These are phyloP conservation scores for Pichia kluyveri DNA, from an alignment of 805 yeast species.

Conservation along the genomic window DNA sequence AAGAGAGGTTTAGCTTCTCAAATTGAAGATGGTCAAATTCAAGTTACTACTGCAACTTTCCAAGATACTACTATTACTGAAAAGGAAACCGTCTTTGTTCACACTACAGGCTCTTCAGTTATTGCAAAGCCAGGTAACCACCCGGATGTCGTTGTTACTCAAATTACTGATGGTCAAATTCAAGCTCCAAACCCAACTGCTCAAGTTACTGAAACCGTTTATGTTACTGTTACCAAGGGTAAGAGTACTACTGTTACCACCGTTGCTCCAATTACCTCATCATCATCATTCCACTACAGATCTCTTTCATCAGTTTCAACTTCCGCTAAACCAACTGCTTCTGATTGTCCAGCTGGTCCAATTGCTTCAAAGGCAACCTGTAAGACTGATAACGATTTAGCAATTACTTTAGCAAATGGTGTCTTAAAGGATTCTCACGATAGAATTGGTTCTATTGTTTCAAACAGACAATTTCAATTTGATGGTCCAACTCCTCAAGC, in stretches of 20 bases:
- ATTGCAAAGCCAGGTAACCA: slow-evolving; percentile 24
- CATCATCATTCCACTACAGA: slow-evolving; percentile 25
- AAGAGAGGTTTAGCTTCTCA: slow-evolving; percentile 28
- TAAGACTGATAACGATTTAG: slow-evolving; percentile 29
- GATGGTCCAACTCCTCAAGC: slow-evolving; percentile 63
- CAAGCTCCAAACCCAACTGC: slow-evolving; percentile 30
- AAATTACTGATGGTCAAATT: slow-evolving; percentile 35
- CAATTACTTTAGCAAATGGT: slow-evolving; percentile 34
- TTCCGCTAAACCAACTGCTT: slow-evolving; percentile 11
- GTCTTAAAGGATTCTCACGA: slow-evolving; percentile 37
- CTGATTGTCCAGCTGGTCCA: slow-evolving; percentile 20
- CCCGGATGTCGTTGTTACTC: slow-evolving; percentile 10
- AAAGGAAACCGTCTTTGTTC: slow-evolving; percentile 27
- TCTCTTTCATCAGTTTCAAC: slow-evolving; percentile 12
- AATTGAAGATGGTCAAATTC: slow-evolving; percentile 39
- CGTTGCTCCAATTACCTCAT: slow-evolving; percentile 30
- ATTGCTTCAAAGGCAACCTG: slow-evolving; percentile 25
- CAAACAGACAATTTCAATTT: slow-evolving; percentile 57
- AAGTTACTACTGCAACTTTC: slow-evolving; percentile 28
- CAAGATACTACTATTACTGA: slow-evolving; percentile 9
- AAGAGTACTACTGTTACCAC: slow-evolving; percentile 28
- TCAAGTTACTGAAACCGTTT: slow-evolving; percentile 20
- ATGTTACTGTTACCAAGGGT: slow-evolving; percentile 14
- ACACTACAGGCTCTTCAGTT: slow-evolving; percentile 24
- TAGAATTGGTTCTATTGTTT: slow-evolving; percentile 51